Evolutionary conservation across 2,329 filamentous ascomycete species (phyloP).

Genomic region (Aureobasidium sp.): DNA sequence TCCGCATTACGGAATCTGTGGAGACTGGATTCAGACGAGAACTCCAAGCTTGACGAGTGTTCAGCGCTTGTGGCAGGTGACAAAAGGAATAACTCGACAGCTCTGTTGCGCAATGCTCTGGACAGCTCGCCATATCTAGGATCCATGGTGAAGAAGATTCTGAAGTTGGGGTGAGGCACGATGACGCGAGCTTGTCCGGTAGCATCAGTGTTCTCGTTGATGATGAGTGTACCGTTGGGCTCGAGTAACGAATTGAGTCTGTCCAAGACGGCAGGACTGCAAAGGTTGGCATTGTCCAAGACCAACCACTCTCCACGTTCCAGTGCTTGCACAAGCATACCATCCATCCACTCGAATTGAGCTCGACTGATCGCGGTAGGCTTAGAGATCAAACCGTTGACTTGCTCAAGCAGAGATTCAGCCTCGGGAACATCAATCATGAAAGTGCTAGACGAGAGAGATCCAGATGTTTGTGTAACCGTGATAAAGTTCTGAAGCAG

Average conservation of each 20-base stretch:
- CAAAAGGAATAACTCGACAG: constrained; percentile 73
- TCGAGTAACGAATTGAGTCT: constrained; percentile 90
- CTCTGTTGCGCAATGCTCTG: constrained; percentile 91
- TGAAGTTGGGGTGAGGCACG: constrained; percentile 73
- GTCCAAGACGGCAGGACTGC: constrained; percentile 89
- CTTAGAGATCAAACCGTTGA: constrained; percentile 42
- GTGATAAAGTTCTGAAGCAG: constrained; percentile 10
- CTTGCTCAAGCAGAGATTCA: constrained; percentile 36
- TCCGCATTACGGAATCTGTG: constrained; percentile 29
- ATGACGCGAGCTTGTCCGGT: constrained; percentile 75
- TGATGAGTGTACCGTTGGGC: constrained; percentile 74
- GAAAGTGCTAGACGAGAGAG: not conserved
- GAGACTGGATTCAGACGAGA: constrained; percentile 30
- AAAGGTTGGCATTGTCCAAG: constrained; percentile 94
- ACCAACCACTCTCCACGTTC: constrained; percentile 85
- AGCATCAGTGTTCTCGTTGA: constrained; percentile 84
- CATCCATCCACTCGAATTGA: constrained; percentile 93
- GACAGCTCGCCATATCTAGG: constrained; percentile 87
- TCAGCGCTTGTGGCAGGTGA: constrained; percentile 6
- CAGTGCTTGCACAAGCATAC: constrained; percentile 79
- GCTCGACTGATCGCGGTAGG: constrained; percentile 58
- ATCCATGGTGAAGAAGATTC: constrained; percentile 90
- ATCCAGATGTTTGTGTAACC: not conserved
- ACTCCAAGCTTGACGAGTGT: constrained; percentile 13
- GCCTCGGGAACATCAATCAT: not conserved